Evolutionary conservation across 2,329 filamentous ascomycete genomes (phyloP), one percentile per base, ranked within the genome.

Genomic region (Ophiostoma pallidulum): DNA sequence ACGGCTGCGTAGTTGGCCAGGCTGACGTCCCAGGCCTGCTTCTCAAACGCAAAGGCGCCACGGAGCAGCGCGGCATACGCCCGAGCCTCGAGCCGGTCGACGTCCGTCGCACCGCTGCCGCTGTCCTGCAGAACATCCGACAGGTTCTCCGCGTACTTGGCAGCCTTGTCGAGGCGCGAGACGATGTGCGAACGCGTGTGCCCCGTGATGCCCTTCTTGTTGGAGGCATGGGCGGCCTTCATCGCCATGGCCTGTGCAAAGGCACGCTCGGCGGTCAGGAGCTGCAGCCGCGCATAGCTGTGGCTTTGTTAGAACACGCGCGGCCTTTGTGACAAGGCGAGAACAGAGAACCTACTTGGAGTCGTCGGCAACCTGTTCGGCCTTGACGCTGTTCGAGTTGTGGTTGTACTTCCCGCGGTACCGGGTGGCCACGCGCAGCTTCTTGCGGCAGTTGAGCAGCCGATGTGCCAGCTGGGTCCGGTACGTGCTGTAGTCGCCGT

Each of bases 241-340:
- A 96, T 88, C 62, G 85, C 81, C 89, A 97, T 94, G 49, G 90
- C 91, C 64, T 95, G 84, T 32, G 92, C 91, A 87, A 89, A 97
- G 44, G 90, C 87, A 54, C 92, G 79, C 69, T 98, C 92, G 51
- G 90, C 82, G 33, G 81, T 86, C 59, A 96, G 79, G 48, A 98
- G 74, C 28, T 91, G 73, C n/a, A 96, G 73, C 56, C 84, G 75
- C 41, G 82, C 77, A 66, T 82, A 86, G 65, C 87, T 94, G 14
- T 47, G 52, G 33, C 53, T 47, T 26, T 37, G 38, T 47, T 26
- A n/a, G n/a, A 8, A 26, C n/a, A 9, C 10, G 10, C 6, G 8
- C 4, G 32, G 14, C 7, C 14, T 7, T n/a, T 16, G 12, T 12
- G 20, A 9, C 2, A n/a, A 19, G n/a, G 20, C 20, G 16, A 18